Base-by-base conservation (phyloP, 1,284 basidiomycete genomes). In the Rhodotorula sp. region DNA sequence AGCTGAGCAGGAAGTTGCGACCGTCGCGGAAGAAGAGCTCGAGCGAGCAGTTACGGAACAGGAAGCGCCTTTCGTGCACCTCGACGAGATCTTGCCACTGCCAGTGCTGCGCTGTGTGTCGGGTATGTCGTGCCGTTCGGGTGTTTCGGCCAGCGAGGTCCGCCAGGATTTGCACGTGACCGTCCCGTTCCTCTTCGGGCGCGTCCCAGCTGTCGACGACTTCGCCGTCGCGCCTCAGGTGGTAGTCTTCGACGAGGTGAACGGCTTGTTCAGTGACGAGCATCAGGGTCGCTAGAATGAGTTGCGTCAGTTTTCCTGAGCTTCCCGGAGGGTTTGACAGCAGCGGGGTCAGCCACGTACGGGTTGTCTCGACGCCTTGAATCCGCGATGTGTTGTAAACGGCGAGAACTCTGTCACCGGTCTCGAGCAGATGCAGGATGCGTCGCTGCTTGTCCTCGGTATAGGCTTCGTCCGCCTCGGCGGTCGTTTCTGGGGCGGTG, bases 221-320 rank as follows among this genome's bases (percentile, higher is more conserved):
- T 80, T 96, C 93, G 0, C 93, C 93, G 58, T 89, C 87, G 15
- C 90, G 87, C 65, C 89, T 90, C 80, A 96, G 91, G 21, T 96
- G 90, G n/a, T 97, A 84, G 10, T 94, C 93, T 78, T 97, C 93
- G 21, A 97, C 84, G 84, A 97, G 90, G 78, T 97, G 97, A 12
- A 97, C 82, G 78, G 94, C 91, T 6, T 87, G 89, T 64, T 86
- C 86, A 23, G 93, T 94, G 39, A 94, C 86, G 62, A 97, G 94
- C 34, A 97, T 84, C 14, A 97, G 84, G 3, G 93, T 92, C 68
- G 93, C 92, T 90, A 78, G 63, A n/a, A 77, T 21, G 49, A 18
- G 46, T 34, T 26, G 23, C 48, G 31, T 48, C 47, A 61, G 29
- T 34, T 34, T 56, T 5, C 7, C 16, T 21, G 20, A 64, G 54